Evolutionary conservation across 1,284 basidiomycete genomes (phyloP).

Genomic region (Wolfiporia cocos): DNA sequence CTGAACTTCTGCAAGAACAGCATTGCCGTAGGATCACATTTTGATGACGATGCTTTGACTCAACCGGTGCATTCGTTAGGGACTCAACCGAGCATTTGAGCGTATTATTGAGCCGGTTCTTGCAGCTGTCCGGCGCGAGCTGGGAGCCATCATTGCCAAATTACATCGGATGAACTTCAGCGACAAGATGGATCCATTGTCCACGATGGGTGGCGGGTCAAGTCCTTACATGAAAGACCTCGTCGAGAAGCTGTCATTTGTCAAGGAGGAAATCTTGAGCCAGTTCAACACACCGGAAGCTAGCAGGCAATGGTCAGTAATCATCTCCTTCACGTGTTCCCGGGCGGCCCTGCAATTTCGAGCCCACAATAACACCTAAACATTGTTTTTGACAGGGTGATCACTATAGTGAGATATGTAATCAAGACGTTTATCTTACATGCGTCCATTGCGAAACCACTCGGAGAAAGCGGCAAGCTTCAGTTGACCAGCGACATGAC

Average conservation of each 20-base stretch:
- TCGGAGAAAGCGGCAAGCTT: slow-evolving; percentile 86
- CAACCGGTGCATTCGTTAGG: too few species aligned
- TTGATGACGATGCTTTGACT: too few species aligned
- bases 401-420: slow-evolving; percentile 65
- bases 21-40: too few species aligned
- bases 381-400: slow-evolving; percentile 41
- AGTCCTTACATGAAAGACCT: slow-evolving; percentile 89
- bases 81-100: slow-evolving; percentile 52
- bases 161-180: slow-evolving; percentile 82
- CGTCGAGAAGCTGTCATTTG: slow-evolving; percentile 76
- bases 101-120: slow-evolving; percentile 67
- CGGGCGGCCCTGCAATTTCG: background rate
- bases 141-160: slow-evolving; percentile 70
- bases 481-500: slow-evolving; percentile 95
- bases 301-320: slow-evolving; percentile 62
- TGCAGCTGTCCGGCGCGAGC: slow-evolving; percentile 71
- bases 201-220: slow-evolving; percentile 61
- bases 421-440: slow-evolving; percentile 86
- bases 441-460: slow-evolving; percentile 80
- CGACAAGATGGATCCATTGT: slow-evolving; percentile 56
- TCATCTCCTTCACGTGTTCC: background rate
- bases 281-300: slow-evolving; percentile 69
- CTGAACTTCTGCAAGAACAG: too few species aligned
- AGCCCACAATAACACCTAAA: background rate
- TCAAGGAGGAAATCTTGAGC: slow-evolving; percentile 71